Percentiles rank a stretch among this genome's conserved stretches.
Evolutionary conservation across 768 basidiomycete genomes (phyloP).

Genomic region (Suillus clintonianus): DNA sequence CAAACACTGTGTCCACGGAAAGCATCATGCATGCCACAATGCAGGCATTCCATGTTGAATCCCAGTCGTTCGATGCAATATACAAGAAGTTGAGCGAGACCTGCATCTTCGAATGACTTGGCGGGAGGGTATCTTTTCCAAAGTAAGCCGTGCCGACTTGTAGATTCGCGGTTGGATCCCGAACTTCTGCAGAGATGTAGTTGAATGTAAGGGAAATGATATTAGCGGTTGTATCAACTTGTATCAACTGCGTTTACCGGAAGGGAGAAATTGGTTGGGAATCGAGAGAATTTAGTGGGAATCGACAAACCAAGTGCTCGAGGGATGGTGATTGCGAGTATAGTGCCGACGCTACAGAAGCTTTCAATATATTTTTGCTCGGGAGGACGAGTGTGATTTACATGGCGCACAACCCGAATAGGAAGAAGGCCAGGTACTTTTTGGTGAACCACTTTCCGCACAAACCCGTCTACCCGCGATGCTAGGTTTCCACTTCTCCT

Average conservation of each 20-base stretch:
- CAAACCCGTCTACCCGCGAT: constrained; percentile 74
- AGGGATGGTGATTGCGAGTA: constrained; percentile 80
- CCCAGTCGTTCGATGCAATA: constrained; percentile 75
- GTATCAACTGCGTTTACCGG: constrained; percentile 70
- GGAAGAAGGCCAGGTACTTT: constrained; percentile 63
- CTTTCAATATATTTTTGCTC: constrained; percentile 5
- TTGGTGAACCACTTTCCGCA: constrained; percentile 81
- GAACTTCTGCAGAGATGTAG: constrained; percentile 65
- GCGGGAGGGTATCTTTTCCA: constrained; percentile 63
- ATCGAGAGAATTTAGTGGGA: constrained; percentile 65
- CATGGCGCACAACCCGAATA: constrained; percentile 62
- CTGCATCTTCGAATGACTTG: constrained; percentile 54
- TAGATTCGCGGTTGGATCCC: constrained; percentile 64
- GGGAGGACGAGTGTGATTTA: constrained; percentile 34
- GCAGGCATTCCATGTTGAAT: constrained; percentile 48
- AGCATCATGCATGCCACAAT: neutral
- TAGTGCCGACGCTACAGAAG: constrained; percentile 55
- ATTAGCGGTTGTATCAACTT: constrained; percentile 74
- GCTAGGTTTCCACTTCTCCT: constrained; percentile 73
- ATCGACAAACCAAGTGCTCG: constrained; percentile 74
- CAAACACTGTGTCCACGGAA: neutral
- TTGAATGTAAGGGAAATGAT: constrained; percentile 78
- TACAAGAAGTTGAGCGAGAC: constrained; percentile 81
- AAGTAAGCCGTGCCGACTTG: constrained; percentile 70
- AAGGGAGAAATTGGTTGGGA: constrained; percentile 90